A percentile compares a stretch with the other conserved stretches of the same genome.
These are phyloP conservation scores for Mycosphaerelloides madeirae DNA, from an alignment of 2,329 filamentous ascomycete species.

Conservation along the genomic window DNA sequence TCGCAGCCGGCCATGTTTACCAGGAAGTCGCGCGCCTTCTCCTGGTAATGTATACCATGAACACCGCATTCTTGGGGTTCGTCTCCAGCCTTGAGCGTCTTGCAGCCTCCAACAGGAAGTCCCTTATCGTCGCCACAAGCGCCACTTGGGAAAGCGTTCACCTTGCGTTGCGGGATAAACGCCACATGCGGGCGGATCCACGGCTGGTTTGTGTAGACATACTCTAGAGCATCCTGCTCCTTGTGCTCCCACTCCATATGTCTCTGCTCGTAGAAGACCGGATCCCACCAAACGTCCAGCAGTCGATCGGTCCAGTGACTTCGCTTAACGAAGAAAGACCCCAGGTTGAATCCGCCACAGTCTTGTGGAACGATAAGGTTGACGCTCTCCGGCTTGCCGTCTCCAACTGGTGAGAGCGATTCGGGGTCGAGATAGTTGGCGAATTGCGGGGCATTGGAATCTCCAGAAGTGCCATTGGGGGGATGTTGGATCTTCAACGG, in stretches of 20 bases:
- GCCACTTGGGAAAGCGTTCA: conserved; percentile 90
- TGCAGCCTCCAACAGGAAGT: conserved; percentile 50
- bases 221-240: conserved; percentile 91
- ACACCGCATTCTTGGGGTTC: conserved; percentile 30
- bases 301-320: conserved; percentile 86
- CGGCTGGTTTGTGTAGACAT: conserved; percentile 83
- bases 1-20: conserved; percentile 99
- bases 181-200: conserved; percentile 87
- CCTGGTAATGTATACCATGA: conserved; percentile 69
- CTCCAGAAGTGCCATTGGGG: conserved; percentile 44
- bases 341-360: conserved; percentile 92
- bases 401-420: conserved; percentile 67
- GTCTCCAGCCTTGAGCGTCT: conserved; percentile 19
- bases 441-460: conserved; percentile 40
- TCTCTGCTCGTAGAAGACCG: conserved; percentile 93
- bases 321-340: conserved; percentile 86
- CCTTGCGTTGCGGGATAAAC: conserved; percentile 84
- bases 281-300: conserved; percentile 97
- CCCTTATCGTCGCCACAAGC: conserved; percentile 77
- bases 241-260: conserved; percentile 99
- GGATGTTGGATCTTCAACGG: conserved; percentile 91
- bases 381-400: conserved; percentile 72
- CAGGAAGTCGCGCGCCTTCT: conserved; percentile 81
- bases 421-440: conserved; percentile 66
- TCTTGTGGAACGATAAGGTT: conserved; percentile 89